Evolutionary conservation across 2,329 filamentous ascomycete species (phyloP).

Genomic region (Apiospora marii): DNA sequence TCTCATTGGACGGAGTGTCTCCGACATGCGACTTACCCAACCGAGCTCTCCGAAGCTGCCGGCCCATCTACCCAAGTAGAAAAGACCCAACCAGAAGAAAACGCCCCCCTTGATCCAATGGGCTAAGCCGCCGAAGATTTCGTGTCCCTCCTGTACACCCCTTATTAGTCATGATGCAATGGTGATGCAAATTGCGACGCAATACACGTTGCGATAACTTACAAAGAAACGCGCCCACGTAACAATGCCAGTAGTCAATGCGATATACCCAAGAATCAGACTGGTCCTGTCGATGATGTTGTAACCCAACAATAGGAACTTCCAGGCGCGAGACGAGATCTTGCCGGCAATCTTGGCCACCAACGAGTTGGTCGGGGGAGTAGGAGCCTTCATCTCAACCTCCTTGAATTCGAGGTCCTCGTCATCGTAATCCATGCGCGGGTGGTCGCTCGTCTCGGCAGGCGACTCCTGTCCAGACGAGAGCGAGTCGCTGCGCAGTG

Average conservation of each 20-base stretch:
- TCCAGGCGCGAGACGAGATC: conserved; percentile 64
- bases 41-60: conserved; percentile 90
- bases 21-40: conserved; percentile 64
- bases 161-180: conserved; percentile 26
- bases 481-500: conserved; percentile 69
- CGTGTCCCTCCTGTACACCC: conserved; percentile 65
- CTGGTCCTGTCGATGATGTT: conserved; percentile 78
- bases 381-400: conserved; percentile 53
- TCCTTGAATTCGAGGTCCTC: conserved; percentile 47
- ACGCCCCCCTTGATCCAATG: conserved; percentile 95
- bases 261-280: conserved; percentile 78
- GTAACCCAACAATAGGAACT: conserved; percentile 66
- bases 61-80: conserved; percentile 89
- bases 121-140: conserved; percentile 84
- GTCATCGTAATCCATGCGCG: conserved; percentile 58
- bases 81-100: conserved; percentile 90
- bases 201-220: conserved; percentile 50
- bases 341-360: conserved; percentile 61
- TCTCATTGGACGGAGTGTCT: not conserved
- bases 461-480: conserved; percentile 58
- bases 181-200: conserved; percentile 25
- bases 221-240: conserved; percentile 87
- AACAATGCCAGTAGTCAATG: conserved; percentile 74
- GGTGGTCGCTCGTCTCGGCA: conserved; percentile 46
- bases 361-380: conserved; percentile 57